Percentiles rank a stretch among this genome's conserved stretches.
These are phyloP conservation scores for Filosporella fistucella DNA, from an alignment of 495 filamentous ascomycete species.

Conservation along the genomic window DNA sequence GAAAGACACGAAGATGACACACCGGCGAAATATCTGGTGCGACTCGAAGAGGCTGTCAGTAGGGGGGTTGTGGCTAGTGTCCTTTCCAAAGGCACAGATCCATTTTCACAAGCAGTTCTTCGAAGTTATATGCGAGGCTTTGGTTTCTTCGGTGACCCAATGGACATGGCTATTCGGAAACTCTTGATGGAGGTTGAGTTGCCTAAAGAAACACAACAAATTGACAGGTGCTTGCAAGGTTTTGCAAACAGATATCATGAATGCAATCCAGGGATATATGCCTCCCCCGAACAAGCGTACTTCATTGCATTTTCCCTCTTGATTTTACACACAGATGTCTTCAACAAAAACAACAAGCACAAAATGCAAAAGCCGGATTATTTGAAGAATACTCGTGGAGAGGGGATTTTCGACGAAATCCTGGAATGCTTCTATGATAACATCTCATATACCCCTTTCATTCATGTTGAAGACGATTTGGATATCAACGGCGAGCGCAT, in stretches of 20 bases:
- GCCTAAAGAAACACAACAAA: conserved; percentile 96
- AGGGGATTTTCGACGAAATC: conserved; percentile 88
- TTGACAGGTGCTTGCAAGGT: conserved; percentile 87
- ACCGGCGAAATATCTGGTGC: conserved; percentile 79
- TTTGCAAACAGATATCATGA: conserved; percentile 98
- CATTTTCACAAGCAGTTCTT: conserved; percentile 76
- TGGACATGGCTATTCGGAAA: conserved; percentile 96
- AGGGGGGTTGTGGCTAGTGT: conserved; percentile 75
- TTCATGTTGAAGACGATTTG: conserved; percentile 88
- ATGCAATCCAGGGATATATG: conserved; percentile 96
- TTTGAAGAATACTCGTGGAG: conserved; percentile 85
- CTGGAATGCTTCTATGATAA: conserved; percentile 98
- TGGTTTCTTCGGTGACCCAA: conserved; percentile 88
- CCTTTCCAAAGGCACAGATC: conserved; percentile 76
- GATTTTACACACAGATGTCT: conserved; percentile 94
- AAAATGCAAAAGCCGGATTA: conserved; percentile 99
- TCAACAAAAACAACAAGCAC: conserved; percentile 99
- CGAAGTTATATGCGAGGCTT: conserved; percentile 95
- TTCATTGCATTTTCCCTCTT: conserved; percentile 96
- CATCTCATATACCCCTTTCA: conserved; percentile 95
- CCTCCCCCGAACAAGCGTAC: conserved; percentile 88
- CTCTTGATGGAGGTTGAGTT: conserved; percentile 95
- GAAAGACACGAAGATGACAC: conserved; percentile 85
- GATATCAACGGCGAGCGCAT: conserved; percentile 75
- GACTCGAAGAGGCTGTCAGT: conserved; percentile 73